Evolutionary conservation across 2,329 filamentous ascomycete species (phyloP).

Genomic region (Chaetomiaceae sp.): DNA sequence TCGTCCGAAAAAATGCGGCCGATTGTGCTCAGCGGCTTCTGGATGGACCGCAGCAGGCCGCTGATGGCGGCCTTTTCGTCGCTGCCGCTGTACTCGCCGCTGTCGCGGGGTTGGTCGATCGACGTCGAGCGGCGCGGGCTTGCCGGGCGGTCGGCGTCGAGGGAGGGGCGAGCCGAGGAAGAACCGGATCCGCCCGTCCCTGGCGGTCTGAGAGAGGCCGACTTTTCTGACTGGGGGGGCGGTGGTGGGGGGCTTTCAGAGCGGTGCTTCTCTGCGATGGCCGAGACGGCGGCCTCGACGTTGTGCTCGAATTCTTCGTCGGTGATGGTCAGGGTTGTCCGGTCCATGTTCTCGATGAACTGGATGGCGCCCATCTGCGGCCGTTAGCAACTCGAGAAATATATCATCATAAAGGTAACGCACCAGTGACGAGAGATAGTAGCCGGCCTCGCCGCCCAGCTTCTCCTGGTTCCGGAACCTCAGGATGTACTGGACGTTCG

Average conservation of each 20-base stretch:
- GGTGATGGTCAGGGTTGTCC: slow-evolving; percentile 85
- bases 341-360: slow-evolving; percentile 94
- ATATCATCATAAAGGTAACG: slow-evolving; percentile 10
- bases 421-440: slow-evolving; percentile 92
- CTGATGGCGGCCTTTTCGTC: slow-evolving; percentile 79
- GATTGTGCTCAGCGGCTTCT: slow-evolving; percentile 84
- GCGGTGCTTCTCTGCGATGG: slow-evolving; percentile 86
- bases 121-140: slow-evolving; percentile 51
- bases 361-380: slow-evolving; percentile 82
- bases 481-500: slow-evolving; percentile 96
- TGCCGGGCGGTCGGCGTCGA: slow-evolving; percentile 36
- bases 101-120: slow-evolving; percentile 48
- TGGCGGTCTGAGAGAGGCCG: slow-evolving; percentile 23
- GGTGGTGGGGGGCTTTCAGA: slow-evolving; percentile 43
- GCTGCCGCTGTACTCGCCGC: slow-evolving; percentile 41
- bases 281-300: slow-evolving; percentile 93
- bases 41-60: slow-evolving; percentile 83
- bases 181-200: slow-evolving; percentile 43
- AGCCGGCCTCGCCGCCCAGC: slow-evolving; percentile 92
- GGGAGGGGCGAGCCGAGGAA: slow-evolving; percentile 38
- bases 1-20: slow-evolving; percentile 88
- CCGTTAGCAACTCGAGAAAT: not conserved
- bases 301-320: slow-evolving; percentile 95
- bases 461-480: slow-evolving; percentile 97
- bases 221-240: slow-evolving; percentile 46